Percentiles rank a stretch among this genome's conserved stretches.
Conservation (phyloP, 176 grass and related monocot genomes). For the Raddia guianensis region DNA sequence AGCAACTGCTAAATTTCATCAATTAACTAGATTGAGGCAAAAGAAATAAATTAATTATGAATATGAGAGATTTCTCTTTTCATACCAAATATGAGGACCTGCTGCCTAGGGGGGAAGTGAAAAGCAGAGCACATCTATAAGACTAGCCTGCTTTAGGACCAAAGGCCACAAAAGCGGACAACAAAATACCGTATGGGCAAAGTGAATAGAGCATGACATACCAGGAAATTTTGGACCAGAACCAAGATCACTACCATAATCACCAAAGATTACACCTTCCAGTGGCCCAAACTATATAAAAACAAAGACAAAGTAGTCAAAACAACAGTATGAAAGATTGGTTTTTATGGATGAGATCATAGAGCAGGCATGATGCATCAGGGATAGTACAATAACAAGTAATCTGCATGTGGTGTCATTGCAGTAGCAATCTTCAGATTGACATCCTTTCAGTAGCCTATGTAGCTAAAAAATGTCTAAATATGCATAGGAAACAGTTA, state of each 20-base stretch:
- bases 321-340: constrained; percentile 23
- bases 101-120: too few relatives aligned
- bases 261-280: constrained; percentile 85
- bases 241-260: constrained; percentile 90
- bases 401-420: not conserved
- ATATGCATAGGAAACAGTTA: not conserved
- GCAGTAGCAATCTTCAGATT: not conserved
- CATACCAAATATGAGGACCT: not conserved
- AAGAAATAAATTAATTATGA: not conserved
- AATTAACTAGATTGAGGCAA: not conserved
- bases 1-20: constrained; percentile 7
- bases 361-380: not conserved
- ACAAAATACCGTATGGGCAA: not conserved
- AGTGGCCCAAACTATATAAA: constrained; percentile 74
- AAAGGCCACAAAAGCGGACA: constrained; percentile 11
- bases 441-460: constrained; percentile 5
- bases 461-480: not conserved
- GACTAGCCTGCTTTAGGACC: not conserved
- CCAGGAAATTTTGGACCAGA: constrained; percentile 84
- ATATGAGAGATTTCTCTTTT: not conserved
- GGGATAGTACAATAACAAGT: not conserved
- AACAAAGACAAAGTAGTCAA: constrained; percentile 16
- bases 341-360: constrained; percentile 14
- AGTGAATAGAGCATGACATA: constrained; percentile 51
- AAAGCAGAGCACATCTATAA: not conserved